A percentile compares a stretch with the other conserved stretches of the same genome.
Evolutionary conservation across 1,284 basidiomycete species (phyloP).

Genomic region (Ceratobasidium sp.): DNA sequence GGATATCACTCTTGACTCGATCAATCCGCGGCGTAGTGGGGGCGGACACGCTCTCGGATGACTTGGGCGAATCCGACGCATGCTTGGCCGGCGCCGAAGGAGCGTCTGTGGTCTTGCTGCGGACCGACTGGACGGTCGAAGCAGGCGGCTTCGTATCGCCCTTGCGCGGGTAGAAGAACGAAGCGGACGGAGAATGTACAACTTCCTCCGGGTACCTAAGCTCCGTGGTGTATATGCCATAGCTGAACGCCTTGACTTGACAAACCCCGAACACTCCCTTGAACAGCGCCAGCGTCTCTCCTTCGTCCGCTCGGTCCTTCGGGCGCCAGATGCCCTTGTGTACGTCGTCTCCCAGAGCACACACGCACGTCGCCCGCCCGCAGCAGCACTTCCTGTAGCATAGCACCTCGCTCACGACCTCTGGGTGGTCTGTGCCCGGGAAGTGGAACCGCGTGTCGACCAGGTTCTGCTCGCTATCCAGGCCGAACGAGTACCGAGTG

Average conservation of each 20-base stretch:
- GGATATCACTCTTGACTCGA: conserved; percentile 10
- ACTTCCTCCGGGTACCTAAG: not conserved
- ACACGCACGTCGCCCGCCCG: conserved; percentile 22
- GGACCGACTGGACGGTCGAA: not conserved
- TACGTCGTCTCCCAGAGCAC: conserved; percentile 5
- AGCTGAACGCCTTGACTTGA: conserved; percentile 2
- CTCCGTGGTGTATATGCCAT: not conserved
- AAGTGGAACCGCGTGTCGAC: conserved; percentile 16
- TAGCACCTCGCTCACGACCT: conserved; percentile 20
- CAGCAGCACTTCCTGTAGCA: conserved; percentile 25
- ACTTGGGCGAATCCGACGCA: not conserved
- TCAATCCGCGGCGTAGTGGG: not conserved
- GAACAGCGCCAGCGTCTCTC: conserved; percentile 13
- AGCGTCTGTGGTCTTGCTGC: not conserved
- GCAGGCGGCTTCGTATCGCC: not conserved
- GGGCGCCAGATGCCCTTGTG: conserved; percentile 21
- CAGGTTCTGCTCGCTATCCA: too few species aligned
- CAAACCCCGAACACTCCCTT: conserved; percentile 7
- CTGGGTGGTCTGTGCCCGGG: not conserved
- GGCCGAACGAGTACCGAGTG: conserved; percentile 10
- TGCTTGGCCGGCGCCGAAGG: not conserved
- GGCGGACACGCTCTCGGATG: not conserved
- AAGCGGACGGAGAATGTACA: not conserved
- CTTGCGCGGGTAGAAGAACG: conserved; percentile 10
- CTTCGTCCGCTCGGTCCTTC: not conserved